Conservation (phyloP, 495 filamentous ascomycete species). For the Talaromyces adpressus region DNA sequence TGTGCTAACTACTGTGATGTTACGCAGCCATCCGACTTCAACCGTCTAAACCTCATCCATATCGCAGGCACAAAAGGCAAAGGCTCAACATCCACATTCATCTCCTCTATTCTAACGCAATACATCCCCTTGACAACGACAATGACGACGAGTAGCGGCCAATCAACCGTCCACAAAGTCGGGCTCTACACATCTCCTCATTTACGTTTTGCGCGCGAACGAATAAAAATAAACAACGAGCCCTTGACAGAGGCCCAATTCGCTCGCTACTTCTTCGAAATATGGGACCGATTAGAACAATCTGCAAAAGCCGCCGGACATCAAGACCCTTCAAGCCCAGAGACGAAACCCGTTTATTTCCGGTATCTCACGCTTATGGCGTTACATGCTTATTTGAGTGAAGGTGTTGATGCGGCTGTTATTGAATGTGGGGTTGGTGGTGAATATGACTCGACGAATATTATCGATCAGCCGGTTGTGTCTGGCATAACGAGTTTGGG, state of each 20-base stretch:
- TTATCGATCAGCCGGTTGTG: constrained; percentile 67
- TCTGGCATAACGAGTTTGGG: constrained; percentile 77
- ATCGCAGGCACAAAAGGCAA: constrained; percentile 94
- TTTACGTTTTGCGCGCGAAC: constrained; percentile 78
- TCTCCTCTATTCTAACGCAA: constrained; percentile 54
- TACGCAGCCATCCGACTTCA: constrained; percentile 63
- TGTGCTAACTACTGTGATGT: neutral
- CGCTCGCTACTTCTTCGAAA: constrained; percentile 79
- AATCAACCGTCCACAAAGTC: constrained; percentile 45
- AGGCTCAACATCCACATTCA: constrained; percentile 49
- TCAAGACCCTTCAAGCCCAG: constrained; percentile 32
- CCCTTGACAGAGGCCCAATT: constrained; percentile 73
- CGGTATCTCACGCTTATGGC: constrained; percentile 86
- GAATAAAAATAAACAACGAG: constrained; percentile 72
- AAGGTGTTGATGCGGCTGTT: constrained; percentile 73
- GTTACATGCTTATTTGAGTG: constrained; percentile 75
- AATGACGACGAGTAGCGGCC: constrained; percentile 23
- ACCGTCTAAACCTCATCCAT: constrained; percentile 69
- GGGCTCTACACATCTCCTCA: constrained; percentile 89
- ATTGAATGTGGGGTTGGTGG: constrained; percentile 94
- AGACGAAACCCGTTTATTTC: constrained; percentile 77
- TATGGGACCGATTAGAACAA: constrained; percentile 71
- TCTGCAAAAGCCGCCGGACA: constrained; percentile 39
- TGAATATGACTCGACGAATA: constrained; percentile 88
- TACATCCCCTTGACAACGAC: constrained; percentile 25